Evolutionary conservation across 345 rosid genomes (phyloP), one percentile per base, ranked within the genome.

Genomic region (Clarkia xantiana): DNA sequence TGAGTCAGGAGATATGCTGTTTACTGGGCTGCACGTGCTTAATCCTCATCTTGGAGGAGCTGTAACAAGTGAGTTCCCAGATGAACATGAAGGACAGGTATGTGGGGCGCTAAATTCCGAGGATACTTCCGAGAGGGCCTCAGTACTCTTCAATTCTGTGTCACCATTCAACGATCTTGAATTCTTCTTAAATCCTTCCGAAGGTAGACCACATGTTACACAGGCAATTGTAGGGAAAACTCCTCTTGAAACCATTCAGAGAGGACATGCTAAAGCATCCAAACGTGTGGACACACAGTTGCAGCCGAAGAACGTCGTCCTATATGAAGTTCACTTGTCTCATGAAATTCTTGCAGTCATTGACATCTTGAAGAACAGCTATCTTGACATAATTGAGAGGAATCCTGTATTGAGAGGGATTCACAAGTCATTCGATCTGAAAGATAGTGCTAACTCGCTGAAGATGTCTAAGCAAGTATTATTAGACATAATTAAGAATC

Each of bases 121-220:
- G 56, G 63, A 49, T 49, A 67, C 59, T 68, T 47, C 66, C 25
- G 61, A 59, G 62, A 76, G 67, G 75, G 75, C 72, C 51, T 58
- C 76, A 1, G 47, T 56, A 55, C 52, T 80, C 44, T 72, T 71
- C 71, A 81, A 81, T 65, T 75, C 87, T 38, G 72, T 72, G 83
- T 74, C 87, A 40, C 71, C 74, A 49, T 82, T 76, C 70, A 76
- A 69, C 70, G 96, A 82, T 68, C 86, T 91, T 45, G 79, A 70
- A n/a, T 84, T 84, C 61, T 84, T 84, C 84, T 73, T 86, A 82
- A 82, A 81, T 75, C 94, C 81, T 57, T 68, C 47, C 44, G 80
- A 76, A 71, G 72, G 66, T 62, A 67, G 56, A 55, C 48, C 50
- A 15, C 62, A 63, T 54, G 69, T 58, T 57, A 73, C 63, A 67